Percentiles rank a stretch among this genome's conserved stretches.
Conservation (phyloP, 768 basidiomycete genomes). For the Boletus pseudopeckii region DNA sequence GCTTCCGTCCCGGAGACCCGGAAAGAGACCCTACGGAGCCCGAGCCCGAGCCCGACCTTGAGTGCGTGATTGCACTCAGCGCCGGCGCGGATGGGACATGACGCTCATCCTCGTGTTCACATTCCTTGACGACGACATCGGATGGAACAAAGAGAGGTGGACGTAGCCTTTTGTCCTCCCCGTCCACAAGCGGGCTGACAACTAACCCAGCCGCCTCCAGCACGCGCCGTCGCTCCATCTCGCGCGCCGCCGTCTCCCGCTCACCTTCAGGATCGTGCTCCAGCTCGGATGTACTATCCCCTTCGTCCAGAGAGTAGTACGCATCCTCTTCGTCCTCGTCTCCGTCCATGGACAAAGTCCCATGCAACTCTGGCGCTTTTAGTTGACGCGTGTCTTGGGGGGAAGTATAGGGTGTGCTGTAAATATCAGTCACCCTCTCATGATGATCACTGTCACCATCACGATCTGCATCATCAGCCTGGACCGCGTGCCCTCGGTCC, state of each 20-base stretch:
- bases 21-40: constrained; percentile 42
- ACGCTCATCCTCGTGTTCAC: background rate
- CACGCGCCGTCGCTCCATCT: constrained; percentile 73
- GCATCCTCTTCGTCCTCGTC: constrained; percentile 35
- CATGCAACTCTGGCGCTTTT: constrained; percentile 4
- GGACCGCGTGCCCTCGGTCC: background rate
- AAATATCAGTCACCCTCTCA: constrained; percentile 15
- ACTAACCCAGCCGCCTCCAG: constrained; percentile 88
- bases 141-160: constrained; percentile 27
- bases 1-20: constrained; percentile 21
- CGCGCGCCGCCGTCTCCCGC: constrained; percentile 54
- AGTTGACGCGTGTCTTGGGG: constrained; percentile 13
- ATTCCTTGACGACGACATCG: background rate
- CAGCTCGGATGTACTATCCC: constrained; percentile 17
- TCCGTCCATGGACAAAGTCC: constrained; percentile 15
- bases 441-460: constrained; percentile 4
- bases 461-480: background rate
- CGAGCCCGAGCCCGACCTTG: constrained; percentile 13
- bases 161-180: background rate
- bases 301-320: constrained; percentile 31
- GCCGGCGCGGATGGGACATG: background rate
- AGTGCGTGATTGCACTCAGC: background rate
- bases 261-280: constrained; percentile 25
- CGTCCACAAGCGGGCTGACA: constrained; percentile 41
- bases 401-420: constrained; percentile 24